Evolutionary conservation across 352 stramenopile genomes (phyloP), one percentile per base, ranked within the genome.

Genomic region (Globisporangium spiculum): DNA sequence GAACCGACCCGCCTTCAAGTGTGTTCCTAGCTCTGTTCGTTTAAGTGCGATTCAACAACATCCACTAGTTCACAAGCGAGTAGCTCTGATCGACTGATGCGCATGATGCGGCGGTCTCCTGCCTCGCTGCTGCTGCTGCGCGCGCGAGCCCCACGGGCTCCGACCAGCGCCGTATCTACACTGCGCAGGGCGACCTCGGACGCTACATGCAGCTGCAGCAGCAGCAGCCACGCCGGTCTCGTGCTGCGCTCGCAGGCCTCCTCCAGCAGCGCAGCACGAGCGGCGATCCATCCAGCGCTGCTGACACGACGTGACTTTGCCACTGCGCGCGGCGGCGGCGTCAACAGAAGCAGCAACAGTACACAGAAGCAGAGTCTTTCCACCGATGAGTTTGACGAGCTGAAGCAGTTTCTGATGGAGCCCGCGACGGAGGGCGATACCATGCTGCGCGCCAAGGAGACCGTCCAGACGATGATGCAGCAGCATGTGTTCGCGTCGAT

Each of bases 401-500:
- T 93, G 27, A 93, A 89, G 72, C 66, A 60, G 60, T 93, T 93
- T 30, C 65, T 91, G 6, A 75, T 81, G 50, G 65, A 80, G 53
- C 85, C 83, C 0, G 60, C 57, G 68, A 79, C 71, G 10, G 69
- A 78, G 3, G 80, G 79, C n/a, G 69, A 68, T 0, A 9, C 59
- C 2, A 70, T 75, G 61, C 62, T 75, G n/a, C 72, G 70, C 54
- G 80, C 75, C 10, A 75, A 72, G 60, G 71, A 76, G 44, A 81
- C 89, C 48, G 81, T 93, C 0, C 55, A 32, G 0, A 56, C 38
- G 1, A 89, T 87, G 74, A 81, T 93, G 79, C 61, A 78, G 26
- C 73, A 65, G n/a, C 79, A 91, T 67, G 74, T 92, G 50, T 83
- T 91, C 66, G 73, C 83, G 14, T 65, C 69, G 24, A 93, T 92